Evolutionary conservation across 192 early-diverging fungal genomes (phyloP).

Genomic region (Coemansia sp.): DNA sequence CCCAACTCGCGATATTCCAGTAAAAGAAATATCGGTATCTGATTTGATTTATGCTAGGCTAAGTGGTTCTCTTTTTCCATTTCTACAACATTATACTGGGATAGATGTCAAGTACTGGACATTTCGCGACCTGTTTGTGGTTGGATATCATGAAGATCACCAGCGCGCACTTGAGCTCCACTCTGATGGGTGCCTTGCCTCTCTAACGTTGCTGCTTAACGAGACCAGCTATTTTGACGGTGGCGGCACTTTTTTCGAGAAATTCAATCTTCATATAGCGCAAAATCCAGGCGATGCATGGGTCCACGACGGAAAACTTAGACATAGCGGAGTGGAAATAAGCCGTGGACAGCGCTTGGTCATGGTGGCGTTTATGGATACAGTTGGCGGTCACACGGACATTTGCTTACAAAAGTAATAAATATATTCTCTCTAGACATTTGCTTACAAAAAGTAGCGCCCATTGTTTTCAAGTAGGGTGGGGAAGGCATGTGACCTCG

Average conservation of each 20-base stretch:
- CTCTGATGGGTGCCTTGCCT: constrained; percentile 59
- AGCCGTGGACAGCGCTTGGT: constrained; percentile 43
- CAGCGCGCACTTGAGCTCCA: constrained; percentile 52
- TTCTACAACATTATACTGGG: constrained; percentile 26
- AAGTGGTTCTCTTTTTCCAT: constrained; percentile 8
- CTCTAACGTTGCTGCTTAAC: constrained; percentile 57
- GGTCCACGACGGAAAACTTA: constrained; percentile 51
- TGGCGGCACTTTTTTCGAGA: constrained; percentile 55
- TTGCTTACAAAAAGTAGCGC: background rate
- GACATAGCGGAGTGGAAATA: constrained; percentile 50
- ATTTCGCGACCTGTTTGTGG: constrained; percentile 55
- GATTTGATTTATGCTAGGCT: constrained; percentile 7
- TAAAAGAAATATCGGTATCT: constrained; percentile 8
- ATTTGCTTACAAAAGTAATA: constrained; percentile 4
- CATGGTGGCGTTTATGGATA: constrained; percentile 60
- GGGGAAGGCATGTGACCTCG: background rate
- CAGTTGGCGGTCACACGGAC: constrained; percentile 25
- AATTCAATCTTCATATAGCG: constrained; percentile 14
- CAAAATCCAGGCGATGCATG: constrained; percentile 49
- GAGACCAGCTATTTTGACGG: constrained; percentile 51
- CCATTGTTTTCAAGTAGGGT: background rate
- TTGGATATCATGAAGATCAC: constrained; percentile 49
- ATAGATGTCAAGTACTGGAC: constrained; percentile 31
- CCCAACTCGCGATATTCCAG: constrained; percentile 54
- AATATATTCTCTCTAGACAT: too few relatives aligned